Conservation (phyloP, 768 basidiomycete species). For the Lactarius quietus region DNA sequence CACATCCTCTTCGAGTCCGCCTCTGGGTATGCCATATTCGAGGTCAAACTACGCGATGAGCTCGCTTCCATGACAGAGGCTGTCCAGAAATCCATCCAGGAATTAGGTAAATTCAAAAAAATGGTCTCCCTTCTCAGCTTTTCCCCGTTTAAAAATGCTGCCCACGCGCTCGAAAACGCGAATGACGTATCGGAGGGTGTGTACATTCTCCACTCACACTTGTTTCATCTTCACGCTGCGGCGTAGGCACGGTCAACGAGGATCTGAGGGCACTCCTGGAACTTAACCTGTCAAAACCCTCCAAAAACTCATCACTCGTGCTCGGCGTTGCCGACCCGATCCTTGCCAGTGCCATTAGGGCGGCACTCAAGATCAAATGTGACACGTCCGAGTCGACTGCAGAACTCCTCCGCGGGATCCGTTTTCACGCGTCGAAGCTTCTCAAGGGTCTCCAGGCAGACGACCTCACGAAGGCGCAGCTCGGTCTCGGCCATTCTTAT, state of each 20-base stretch:
- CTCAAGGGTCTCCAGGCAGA: slow-evolving; percentile 84
- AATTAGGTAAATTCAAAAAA: slow-evolving; percentile 85
- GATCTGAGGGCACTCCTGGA: slow-evolving; percentile 80
- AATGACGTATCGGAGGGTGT: slow-evolving; percentile 95
- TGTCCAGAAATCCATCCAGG: slow-evolving; percentile 83
- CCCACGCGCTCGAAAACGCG: slow-evolving; percentile 90
- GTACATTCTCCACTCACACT: slow-evolving; percentile 28
- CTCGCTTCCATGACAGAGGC: slow-evolving; percentile 75
- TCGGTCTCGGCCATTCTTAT: slow-evolving; percentile 96
- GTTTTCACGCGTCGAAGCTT: slow-evolving; percentile 85
- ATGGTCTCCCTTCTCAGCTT: slow-evolving; percentile 91
- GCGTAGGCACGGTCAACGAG: slow-evolving; percentile 77
- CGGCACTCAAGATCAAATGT: slow-evolving; percentile 66
- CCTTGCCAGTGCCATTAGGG: slow-evolving; percentile 75
- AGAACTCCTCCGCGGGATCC: slow-evolving; percentile 89
- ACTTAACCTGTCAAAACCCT: slow-evolving; percentile 77
- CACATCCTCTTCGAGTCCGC: slow-evolving; percentile 93
- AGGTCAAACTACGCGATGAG: slow-evolving; percentile 82
- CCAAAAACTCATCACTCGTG: slow-evolving; percentile 62
- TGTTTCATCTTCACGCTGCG: slow-evolving; percentile 6
- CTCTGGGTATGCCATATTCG: slow-evolving; percentile 91
- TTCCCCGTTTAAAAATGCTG: slow-evolving; percentile 90
- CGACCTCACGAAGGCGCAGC: slow-evolving; percentile 90
- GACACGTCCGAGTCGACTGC: slow-evolving; percentile 77
- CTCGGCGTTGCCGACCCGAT: slow-evolving; percentile 77